A percentile compares a stretch with the other conserved stretches of the same genome.
Conservation (phyloP, 345 rosid genomes). For the Bretschneidera sinensis region DNA sequence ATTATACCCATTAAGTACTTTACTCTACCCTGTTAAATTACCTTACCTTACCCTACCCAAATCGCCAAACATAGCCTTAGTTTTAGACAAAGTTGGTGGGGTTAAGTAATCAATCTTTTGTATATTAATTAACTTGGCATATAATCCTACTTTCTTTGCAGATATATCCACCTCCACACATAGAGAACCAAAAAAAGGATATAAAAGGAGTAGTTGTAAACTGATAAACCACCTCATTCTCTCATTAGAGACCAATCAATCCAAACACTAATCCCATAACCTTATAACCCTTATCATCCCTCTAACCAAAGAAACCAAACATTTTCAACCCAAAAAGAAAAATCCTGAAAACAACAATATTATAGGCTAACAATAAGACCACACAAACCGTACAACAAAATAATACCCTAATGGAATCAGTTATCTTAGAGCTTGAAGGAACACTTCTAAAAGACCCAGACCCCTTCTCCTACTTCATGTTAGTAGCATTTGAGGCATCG, state of each 20-base stretch:
- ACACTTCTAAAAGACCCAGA: conserved; percentile 55
- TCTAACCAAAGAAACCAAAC: too few species aligned
- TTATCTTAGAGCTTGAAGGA: conserved; percentile 81
- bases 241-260: conserved; percentile 35
- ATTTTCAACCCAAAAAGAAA: too few species aligned
- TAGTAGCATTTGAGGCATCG: conserved; percentile 82
- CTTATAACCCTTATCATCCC: too few species aligned
- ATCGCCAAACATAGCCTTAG: too few species aligned
- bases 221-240: conserved; percentile 57
- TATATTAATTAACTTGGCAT: conserved; percentile 34
- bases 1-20: too few species aligned
- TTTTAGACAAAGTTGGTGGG: conserved; percentile 43
- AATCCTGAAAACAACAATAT: conserved; percentile 1
- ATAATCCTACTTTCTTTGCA: conserved; percentile 28
- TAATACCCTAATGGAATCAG: conserved; percentile 40
- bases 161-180: conserved; percentile 32
- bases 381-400: too few species aligned
- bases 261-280: conserved; percentile 27
- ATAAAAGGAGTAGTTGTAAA: conserved; percentile 45
- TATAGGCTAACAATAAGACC: background rate
- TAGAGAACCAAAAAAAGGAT: conserved; percentile 2
- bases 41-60: too few species aligned
- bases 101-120: conserved; percentile 61
- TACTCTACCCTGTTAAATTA: too few species aligned
- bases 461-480: conserved; percentile 81